Percentiles rank a stretch among this genome's conserved stretches.
Evolutionary conservation across 768 basidiomycete species (phyloP).

Genomic region (Rhodosporidiobolus odoratus): DNA sequence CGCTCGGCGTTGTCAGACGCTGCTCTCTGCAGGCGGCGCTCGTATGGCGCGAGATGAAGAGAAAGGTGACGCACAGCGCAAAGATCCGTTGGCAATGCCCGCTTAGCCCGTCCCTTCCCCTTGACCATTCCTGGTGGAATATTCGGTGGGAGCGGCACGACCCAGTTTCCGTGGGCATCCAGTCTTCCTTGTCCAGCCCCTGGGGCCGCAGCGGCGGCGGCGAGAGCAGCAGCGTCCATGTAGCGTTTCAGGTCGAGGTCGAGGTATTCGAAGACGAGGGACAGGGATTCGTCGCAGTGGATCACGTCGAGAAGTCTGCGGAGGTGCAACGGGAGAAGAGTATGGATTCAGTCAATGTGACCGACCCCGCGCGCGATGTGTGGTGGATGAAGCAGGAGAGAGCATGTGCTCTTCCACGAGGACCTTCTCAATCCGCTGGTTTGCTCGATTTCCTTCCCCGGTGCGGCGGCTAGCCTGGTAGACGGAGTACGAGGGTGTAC

Average conservation of each 20-base stretch:
- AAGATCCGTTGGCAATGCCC: slow-evolving; percentile 60
- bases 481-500: slow-evolving; percentile 27
- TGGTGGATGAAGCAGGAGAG: too few species aligned
- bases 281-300: slow-evolving; percentile 92
- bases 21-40: too few species aligned
- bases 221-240: slow-evolving; percentile 78
- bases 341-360: too few species aligned
- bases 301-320: slow-evolving; percentile 87
- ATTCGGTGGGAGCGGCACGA: slow-evolving; percentile 7
- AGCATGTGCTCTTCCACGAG: neutral
- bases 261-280: slow-evolving; percentile 95
- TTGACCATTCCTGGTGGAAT: slow-evolving; percentile 2
- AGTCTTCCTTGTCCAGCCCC: neutral
- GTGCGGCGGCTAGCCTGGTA: neutral
- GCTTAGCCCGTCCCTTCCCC: slow-evolving; percentile 26
- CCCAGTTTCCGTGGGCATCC: slow-evolving; percentile 13
- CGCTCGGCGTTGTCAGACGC: too few species aligned
- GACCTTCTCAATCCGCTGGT: neutral
- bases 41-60: too few species aligned
- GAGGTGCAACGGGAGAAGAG: neutral
- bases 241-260: slow-evolving; percentile 95
- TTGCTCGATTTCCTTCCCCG: neutral
- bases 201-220: slow-evolving; percentile 42
- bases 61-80: slow-evolving; percentile 61
- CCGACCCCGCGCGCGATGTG: too few species aligned